A percentile compares a stretch with the other conserved stretches of the same genome.
Conservation (phyloP, 345 rosid species). For the Triadica sebifera region DNA sequence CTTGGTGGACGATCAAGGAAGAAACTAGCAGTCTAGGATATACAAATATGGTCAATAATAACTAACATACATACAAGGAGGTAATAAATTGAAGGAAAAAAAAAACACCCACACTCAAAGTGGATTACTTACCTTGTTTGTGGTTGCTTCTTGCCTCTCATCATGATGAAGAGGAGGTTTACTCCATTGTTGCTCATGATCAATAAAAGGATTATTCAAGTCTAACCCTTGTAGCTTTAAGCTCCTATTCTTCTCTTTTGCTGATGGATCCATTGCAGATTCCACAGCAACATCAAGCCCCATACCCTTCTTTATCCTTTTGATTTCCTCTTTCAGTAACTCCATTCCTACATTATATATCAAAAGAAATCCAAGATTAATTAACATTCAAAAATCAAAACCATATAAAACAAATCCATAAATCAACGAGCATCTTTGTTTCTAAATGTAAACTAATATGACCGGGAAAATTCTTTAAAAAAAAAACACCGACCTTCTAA, state of each 20-base stretch:
- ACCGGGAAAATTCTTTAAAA: background rate
- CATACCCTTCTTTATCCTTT: conserved; percentile 13
- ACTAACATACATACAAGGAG: background rate
- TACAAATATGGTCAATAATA: background rate
- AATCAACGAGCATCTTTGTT: background rate
- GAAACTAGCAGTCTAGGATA: background rate
- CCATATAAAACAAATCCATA: background rate
- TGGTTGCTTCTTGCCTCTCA: background rate
- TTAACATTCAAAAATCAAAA: background rate
- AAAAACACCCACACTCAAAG: background rate
- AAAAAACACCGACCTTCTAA: conserved; percentile 19
- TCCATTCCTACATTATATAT: conserved; percentile 22
- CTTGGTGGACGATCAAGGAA: background rate
- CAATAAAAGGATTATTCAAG: background rate
- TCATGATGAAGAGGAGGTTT: background rate
- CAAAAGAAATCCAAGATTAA: background rate
- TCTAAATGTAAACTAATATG: background rate
- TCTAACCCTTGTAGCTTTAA: background rate
- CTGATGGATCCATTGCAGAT: conserved; percentile 5
- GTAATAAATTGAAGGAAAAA: background rate
- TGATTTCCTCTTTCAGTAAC: conserved; percentile 18
- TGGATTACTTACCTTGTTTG: conserved; percentile 1
- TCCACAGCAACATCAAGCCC: background rate
- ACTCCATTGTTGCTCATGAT: background rate
- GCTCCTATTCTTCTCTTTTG: conserved; percentile 9